Evolutionary conservation across 108 stramenopile species (phyloP), one percentile per base, ranked within the genome.

Genomic region (Epipyxis sp.): DNA sequence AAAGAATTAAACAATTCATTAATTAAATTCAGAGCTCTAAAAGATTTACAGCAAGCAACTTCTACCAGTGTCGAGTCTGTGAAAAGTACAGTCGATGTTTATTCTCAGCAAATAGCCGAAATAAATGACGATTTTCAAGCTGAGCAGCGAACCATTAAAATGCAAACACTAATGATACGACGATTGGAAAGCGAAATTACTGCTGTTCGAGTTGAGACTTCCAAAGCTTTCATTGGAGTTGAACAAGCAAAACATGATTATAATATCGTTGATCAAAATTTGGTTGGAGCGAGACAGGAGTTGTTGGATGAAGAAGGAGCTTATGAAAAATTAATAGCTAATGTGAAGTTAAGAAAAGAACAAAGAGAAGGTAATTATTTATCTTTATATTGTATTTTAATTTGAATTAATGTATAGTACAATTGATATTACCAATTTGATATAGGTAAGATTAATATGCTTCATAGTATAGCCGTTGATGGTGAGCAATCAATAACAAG

Each of bases 61-160:
- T 32, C 61, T 13, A 16, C 20, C 20, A 25, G 35, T 10, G 25
- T 35, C 6, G 13, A 6, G 3, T 32, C 20, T 32, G 20, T 32
- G 6, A 37, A 65, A 10, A 6, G 6, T 13, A 50, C 46, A 50
- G 34, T 65, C 30, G 30, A 37, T 32, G 3, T 6, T 10, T 65
- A 32, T 32, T 32, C 61, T 6, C 30, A 65, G 6, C 61, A 65
- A 65, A 65, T 32, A 35, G 10, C 3, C 6, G 34, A 3, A 6
- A 32, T 65, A 32, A 10, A 32, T 13, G 61, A 65, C 34, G 61
- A 65, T 37, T 25, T 65, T 35, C 30, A 16, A 37, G 61, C 61
- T 65, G 61, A 65, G 34, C 61, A 65, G 25, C 61, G 61, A 10
- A 65, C 61, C 10, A 65, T 65, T 37, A 65, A 65, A 65, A 65